Evolutionary conservation across 2,329 filamentous ascomycete genomes (phyloP).

Genomic region (Fulvia fulva): DNA sequence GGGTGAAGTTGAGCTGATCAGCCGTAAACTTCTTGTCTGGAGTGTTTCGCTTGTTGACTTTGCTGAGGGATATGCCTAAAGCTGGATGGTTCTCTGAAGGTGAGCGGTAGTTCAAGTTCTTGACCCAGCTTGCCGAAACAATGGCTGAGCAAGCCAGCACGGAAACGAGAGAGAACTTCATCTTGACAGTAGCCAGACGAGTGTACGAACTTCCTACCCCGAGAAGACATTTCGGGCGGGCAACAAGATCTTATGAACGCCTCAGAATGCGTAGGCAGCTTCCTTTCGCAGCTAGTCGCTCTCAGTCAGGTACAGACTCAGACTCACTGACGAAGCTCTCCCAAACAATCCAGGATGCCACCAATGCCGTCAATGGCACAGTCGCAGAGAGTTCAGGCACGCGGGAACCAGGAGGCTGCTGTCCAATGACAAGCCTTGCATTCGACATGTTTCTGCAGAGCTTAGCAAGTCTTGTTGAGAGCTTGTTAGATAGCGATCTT

Average conservation of each 20-base stretch:
- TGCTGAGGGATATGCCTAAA: constrained; percentile 62
- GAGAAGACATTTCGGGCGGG: background rate
- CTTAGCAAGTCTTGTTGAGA: background rate
- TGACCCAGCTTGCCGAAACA: constrained; percentile 27
- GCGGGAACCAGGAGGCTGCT: background rate
- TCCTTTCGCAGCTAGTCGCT: background rate
- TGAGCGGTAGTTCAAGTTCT: constrained; percentile 64
- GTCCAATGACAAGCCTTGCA: background rate
- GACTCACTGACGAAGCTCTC: background rate
- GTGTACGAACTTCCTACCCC: background rate
- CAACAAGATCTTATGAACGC: background rate
- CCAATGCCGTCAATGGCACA: no score
- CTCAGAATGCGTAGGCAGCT: background rate
- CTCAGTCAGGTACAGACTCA: background rate
- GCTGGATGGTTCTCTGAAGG: constrained; percentile 61
- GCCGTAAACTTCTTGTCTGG: constrained; percentile 44
- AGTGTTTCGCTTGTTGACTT: constrained; percentile 54
- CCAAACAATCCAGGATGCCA: background rate
- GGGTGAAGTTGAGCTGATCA: constrained; percentile 58
- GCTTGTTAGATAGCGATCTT: background rate
- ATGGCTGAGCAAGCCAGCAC: constrained; percentile 14
- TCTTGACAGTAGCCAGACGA: constrained; percentile 3
- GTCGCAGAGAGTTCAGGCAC: background rate
- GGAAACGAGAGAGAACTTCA: constrained; percentile 15
- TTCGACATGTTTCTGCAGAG: background rate